phyloP scores from a whole-genome alignment of 768 basidiomycete genomes.

The Daedaleopsis sinensis region DNA sequence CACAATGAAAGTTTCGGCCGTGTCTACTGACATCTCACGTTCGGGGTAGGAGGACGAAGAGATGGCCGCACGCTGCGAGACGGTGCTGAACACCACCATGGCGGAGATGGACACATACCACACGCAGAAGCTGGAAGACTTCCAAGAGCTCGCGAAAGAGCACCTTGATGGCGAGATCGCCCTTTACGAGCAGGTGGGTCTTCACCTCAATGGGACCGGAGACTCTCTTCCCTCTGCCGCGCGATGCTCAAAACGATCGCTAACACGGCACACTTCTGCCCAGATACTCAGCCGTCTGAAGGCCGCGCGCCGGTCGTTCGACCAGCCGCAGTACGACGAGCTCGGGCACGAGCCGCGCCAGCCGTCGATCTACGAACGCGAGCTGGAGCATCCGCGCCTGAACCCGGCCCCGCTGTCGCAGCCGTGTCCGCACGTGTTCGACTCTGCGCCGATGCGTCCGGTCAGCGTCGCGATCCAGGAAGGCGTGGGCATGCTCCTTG shows the following conservation, averaged over 20 bases:
- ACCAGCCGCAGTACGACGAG: slow-evolving; percentile 48
- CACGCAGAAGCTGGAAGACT: slow-evolving; percentile 72
- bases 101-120: slow-evolving; percentile 87
- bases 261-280: neutral
- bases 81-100: slow-evolving; percentile 86
- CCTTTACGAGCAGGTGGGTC: slow-evolving; percentile 66
- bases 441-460: slow-evolving; percentile 73
- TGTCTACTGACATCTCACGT: neutral
- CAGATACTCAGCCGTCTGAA: slow-evolving; percentile 63
- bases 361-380: slow-evolving; percentile 77
- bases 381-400: slow-evolving; percentile 57
- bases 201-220: neutral
- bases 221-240: neutral
- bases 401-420: slow-evolving; percentile 58
- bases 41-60: slow-evolving; percentile 59
- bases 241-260: neutral
- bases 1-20: neutral
- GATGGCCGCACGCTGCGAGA: slow-evolving; percentile 77
- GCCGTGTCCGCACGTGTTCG: slow-evolving; percentile 80
- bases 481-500: slow-evolving; percentile 66
- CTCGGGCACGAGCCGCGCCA: slow-evolving; percentile 55
- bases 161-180: slow-evolving; percentile 81
- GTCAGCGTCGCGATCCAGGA: slow-evolving; percentile 76
- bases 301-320: slow-evolving; percentile 56
- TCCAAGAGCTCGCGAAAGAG: slow-evolving; percentile 57